Percentiles rank a stretch among this genome's conserved stretches.
Conservation (phyloP, 2,329 filamentous ascomycete species). For the Calycina herbarum region DNA sequence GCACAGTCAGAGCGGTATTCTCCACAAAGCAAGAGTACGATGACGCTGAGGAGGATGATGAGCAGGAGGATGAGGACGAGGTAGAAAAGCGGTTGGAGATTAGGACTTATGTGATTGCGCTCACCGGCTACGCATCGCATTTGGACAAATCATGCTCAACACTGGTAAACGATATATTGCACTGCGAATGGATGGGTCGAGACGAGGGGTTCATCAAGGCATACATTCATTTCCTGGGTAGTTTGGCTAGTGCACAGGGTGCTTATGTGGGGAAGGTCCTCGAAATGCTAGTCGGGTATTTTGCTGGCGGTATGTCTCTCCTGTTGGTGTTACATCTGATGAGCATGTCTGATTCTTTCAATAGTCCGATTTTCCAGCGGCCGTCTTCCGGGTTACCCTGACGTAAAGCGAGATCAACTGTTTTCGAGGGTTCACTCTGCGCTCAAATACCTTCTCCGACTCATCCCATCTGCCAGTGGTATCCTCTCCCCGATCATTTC, state of each 20-base stretch:
- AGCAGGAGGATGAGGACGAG: conserved; percentile 18
- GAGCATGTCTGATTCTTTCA: conserved; percentile 28
- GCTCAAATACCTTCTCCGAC: conserved; percentile 72
- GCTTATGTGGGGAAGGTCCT: conserved; percentile 74
- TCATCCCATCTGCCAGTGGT: conserved; percentile 77
- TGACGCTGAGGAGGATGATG: conserved; percentile 28
- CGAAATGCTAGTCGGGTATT: conserved; percentile 77
- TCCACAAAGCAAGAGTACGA: conserved; percentile 20
- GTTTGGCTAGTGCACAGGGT: conserved; percentile 79
- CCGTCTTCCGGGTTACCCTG: conserved; percentile 46
- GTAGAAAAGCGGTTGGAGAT: conserved; percentile 41
- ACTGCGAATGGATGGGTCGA: conserved; percentile 64
- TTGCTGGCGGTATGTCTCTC: conserved; percentile 53
- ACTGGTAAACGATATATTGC: conserved; percentile 58
- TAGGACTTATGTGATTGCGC: conserved; percentile 60
- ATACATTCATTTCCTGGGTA: conserved; percentile 67
- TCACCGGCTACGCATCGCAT: conserved; percentile 61
- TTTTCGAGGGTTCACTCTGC: conserved; percentile 74
- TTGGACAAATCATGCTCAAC: conserved; percentile 59
- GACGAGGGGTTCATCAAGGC: conserved; percentile 65
- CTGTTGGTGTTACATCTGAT: conserved; percentile 37
- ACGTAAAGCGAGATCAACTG: conserved; percentile 63
- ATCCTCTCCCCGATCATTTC: conserved; percentile 67
- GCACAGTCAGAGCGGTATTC: conserved; percentile 61
- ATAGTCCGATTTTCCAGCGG: conserved; percentile 41